phyloP scores from a whole-genome alignment of 305 asterid genomes.

The Salvia sclarea region DNA sequence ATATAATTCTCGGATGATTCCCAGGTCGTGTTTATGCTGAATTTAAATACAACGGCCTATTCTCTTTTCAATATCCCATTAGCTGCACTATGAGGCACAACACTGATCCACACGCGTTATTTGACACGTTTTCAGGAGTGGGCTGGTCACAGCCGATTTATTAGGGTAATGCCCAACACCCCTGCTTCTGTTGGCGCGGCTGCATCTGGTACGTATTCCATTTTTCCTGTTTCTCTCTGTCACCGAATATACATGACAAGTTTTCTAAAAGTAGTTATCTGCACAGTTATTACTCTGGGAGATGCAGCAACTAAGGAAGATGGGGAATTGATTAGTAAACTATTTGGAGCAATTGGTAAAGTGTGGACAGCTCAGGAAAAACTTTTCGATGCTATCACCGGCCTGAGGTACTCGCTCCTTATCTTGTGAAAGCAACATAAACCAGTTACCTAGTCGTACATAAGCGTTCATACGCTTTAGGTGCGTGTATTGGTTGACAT shows the following conservation, averaged over 20 bases:
- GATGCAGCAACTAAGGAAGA: conserved; percentile 67
- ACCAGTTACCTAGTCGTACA: background rate
- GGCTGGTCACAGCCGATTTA: conserved; percentile 82
- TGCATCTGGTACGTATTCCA: conserved; percentile 65
- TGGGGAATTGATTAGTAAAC: conserved; percentile 59
- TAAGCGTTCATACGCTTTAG: background rate
- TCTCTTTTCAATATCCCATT: background rate
- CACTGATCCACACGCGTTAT: conserved; percentile 8
- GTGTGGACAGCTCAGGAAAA: conserved; percentile 95
- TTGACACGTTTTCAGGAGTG: conserved; percentile 58
- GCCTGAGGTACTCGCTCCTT: conserved; percentile 61
- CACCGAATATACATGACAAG: background rate
- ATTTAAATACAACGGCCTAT: background rate
- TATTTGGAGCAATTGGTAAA: conserved; percentile 91
- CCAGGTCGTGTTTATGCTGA: background rate
- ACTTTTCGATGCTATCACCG: conserved; percentile 82
- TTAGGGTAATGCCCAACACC: conserved; percentile 95
- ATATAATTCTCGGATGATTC: background rate
- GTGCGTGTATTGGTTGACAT: background rate
- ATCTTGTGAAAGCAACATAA: conserved; percentile 1
- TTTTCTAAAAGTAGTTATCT: conserved; percentile 27
- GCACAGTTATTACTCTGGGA: conserved; percentile 73
- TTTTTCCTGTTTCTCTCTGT: conserved; percentile 8
- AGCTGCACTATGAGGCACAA: background rate
- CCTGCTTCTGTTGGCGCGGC: conserved; percentile 93